Conservation (phyloP, 768 basidiomycete genomes). For the Russula compacta region DNA sequence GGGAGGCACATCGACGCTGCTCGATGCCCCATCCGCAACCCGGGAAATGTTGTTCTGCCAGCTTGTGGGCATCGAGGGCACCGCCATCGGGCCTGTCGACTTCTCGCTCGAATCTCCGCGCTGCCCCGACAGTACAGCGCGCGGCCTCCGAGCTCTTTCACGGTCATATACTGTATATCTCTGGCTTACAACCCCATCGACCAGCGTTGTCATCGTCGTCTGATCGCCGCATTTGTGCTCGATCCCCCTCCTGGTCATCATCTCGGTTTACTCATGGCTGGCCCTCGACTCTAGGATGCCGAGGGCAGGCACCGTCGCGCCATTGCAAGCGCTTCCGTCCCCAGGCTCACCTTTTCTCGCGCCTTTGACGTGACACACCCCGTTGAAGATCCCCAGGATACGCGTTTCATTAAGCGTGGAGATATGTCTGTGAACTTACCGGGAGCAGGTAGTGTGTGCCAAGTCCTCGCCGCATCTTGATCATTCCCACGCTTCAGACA, state of each 20-base stretch:
- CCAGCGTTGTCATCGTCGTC: not conserved
- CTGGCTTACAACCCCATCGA: not conserved
- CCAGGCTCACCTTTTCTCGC: no score
- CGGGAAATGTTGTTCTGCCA: not conserved
- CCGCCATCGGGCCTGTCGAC: not conserved
- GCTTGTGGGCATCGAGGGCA: not conserved
- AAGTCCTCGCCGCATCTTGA: no score
- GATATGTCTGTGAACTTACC: no score
- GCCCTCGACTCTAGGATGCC: not conserved
- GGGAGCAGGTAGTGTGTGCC: no score
- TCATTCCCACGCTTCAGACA: no score
- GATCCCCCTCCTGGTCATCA: not conserved
- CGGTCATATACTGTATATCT: conserved; percentile 1
- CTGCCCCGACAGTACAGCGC: not conserved
- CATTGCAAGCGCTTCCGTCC: no score
- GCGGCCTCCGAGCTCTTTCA: not conserved
- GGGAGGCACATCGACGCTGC: conserved; percentile 7
- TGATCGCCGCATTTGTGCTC: not conserved
- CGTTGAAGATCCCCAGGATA: no score
- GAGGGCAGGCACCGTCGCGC: no score
- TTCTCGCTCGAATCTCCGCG: not conserved
- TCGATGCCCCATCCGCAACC: not conserved
- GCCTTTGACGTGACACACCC: no score
- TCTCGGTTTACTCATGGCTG: not conserved
- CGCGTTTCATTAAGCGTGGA: no score